These are phyloP conservation scores for Aspergillus leporis DNA, from an alignment of 495 filamentous ascomycete genomes.

Conservation along the genomic window DNA sequence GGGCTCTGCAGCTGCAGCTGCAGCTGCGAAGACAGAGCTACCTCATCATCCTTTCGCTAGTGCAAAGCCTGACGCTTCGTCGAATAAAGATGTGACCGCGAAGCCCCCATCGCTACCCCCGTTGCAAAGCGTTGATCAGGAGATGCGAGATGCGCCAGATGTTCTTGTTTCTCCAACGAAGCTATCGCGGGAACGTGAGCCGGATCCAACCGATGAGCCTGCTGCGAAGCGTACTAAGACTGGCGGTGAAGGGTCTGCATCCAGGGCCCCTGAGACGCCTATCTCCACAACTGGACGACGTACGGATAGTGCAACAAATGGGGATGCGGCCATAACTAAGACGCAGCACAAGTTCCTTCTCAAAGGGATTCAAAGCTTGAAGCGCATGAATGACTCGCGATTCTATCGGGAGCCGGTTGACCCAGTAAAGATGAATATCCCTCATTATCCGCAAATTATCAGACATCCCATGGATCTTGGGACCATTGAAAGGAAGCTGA, in stretches of 20 bases:
- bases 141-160: slow-evolving; percentile 42
- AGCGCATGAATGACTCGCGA: slow-evolving; percentile 74
- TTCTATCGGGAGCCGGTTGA: slow-evolving; percentile 79
- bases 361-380: slow-evolving; percentile 64
- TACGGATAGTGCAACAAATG: slow-evolving; percentile 11
- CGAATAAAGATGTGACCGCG: slow-evolving; percentile 8
- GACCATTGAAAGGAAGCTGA: slow-evolving; percentile 79
- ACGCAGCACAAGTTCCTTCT: slow-evolving; percentile 57
- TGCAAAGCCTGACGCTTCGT: slow-evolving; percentile 9
- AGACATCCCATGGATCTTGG: slow-evolving; percentile 78
- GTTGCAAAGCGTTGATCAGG: slow-evolving; percentile 33
- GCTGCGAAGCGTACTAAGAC: slow-evolving; percentile 76
- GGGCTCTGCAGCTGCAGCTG: slow-evolving; percentile 3
- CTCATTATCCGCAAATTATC: slow-evolving; percentile 70
- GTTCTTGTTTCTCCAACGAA: slow-evolving; percentile 52
- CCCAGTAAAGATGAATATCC: slow-evolving; percentile 62
- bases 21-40: slow-evolving; percentile 31
- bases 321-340: slow-evolving; percentile 46
- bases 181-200: slow-evolving; percentile 67
- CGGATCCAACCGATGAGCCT: slow-evolving; percentile 68
- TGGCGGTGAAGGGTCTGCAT: slow-evolving; percentile 39
- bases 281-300: slow-evolving; percentile 28
- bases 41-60: slow-evolving; percentile 36
- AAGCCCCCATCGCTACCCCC: slow-evolving; percentile 18
- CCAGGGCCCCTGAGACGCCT: slow-evolving; percentile 41